Evolutionary conservation across 2,329 filamentous ascomycete species (phyloP), one percentile per base, ranked within the genome.

Genomic region (Apiospora arundinis): DNA sequence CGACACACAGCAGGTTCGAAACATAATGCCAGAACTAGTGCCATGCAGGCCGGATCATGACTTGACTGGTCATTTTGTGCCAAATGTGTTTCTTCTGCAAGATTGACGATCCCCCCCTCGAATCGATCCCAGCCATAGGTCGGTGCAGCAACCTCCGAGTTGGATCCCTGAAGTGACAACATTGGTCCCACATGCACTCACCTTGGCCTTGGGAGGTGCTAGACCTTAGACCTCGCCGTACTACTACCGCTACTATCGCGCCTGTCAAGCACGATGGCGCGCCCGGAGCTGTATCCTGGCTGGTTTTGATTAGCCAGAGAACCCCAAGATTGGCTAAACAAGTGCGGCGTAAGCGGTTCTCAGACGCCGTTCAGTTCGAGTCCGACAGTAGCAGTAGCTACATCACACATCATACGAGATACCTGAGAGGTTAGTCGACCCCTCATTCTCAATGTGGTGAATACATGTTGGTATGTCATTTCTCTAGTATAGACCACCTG

Each of bases 1-100:
- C 52, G 52, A 60, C 28, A 60, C 9, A n/a, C 18, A 21, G 11
- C 28, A 37, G 28, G 18, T 63, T 63, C 56, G 56, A 63, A 63
- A 63, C 56, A 63, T 40, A 21, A 37, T 37, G 52, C 18, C 52
- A 37, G 52, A 37, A n/a, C 52, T 60, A 40, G 52, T 37, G 21
- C 12, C 56, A 63, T 63, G 56, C 56, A 23, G 56, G 56, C 56
- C 37, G 56, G 18, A 23, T 63, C 56, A 63, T 63, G 56, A 63
- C 56, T 63, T 40, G 56, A 40, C 32, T 23, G 28, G 56, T 63
- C 56, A 63, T 63, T 14, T 63, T 63, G 56, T 37, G 25, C 52
- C 56, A n/a, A 63, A 63, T 9, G 32, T 63, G 56, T 63, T 63
- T 63, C 56, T 63, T 63, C 56, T 63, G 56, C 56, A 40, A 63